Evolutionary conservation across 2,329 filamentous ascomycete genomes (phyloP).

Genomic region (Cordyceps cicadae): DNA sequence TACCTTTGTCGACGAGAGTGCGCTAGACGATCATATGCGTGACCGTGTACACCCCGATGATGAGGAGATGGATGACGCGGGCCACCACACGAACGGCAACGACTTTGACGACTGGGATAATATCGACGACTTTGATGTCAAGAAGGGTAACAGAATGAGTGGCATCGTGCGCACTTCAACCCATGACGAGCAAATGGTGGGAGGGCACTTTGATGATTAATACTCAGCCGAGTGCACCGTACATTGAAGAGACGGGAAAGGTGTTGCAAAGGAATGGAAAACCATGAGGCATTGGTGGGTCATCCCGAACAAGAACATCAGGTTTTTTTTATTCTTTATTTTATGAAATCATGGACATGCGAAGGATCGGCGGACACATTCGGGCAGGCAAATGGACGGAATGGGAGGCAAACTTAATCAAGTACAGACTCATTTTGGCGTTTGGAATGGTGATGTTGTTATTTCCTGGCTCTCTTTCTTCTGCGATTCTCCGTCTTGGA

Average conservation of each 20-base stretch:
- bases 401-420: constrained; percentile 2
- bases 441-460: constrained; percentile 7
- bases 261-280: neutral
- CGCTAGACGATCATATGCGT: constrained; percentile 77
- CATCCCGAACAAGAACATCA: neutral
- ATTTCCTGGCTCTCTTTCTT: neutral
- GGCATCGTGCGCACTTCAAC: constrained; percentile 50
- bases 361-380: neutral
- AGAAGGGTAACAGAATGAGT: constrained; percentile 53
- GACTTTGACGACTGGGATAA: constrained; percentile 51
- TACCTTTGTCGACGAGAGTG: constrained; percentile 97
- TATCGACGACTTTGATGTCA: constrained; percentile 44
- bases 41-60: constrained; percentile 40
- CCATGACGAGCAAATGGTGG: constrained; percentile 57
- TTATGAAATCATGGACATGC: constrained; percentile 1
- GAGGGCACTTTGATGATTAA: constrained; percentile 57
- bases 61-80: constrained; percentile 53
- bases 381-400: neutral
- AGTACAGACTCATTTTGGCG: constrained; percentile 11
- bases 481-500: neutral
- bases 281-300: neutral
- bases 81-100: constrained; percentile 24
- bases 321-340: neutral
- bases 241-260: neutral
- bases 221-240: constrained; percentile 6